A percentile compares a stretch with the other conserved stretches of the same genome.
phyloP scores from a whole-genome alignment of 345 rosid genomes.

The Tarenaya hassleriana region DNA sequence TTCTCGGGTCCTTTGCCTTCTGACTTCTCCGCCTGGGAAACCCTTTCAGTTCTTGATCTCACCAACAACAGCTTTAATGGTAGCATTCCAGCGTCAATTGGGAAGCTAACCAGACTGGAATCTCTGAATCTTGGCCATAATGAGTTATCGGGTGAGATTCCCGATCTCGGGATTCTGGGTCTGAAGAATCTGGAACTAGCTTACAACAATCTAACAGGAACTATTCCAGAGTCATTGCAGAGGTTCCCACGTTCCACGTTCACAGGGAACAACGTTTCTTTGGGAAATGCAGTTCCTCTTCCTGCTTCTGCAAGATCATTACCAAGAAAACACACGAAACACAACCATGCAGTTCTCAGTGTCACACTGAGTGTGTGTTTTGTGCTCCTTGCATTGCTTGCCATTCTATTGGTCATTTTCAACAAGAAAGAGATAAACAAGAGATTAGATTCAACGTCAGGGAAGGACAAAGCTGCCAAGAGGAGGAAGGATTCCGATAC shows the following conservation, averaged over 20 bases:
- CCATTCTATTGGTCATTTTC: slow-evolving; percentile 35
- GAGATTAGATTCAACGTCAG: slow-evolving; percentile 27
- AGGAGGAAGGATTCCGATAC: slow-evolving; percentile 46
- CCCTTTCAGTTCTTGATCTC: slow-evolving; percentile 51
- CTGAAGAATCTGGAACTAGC: slow-evolving; percentile 55
- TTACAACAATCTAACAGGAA: slow-evolving; percentile 63
- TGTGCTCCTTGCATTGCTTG: slow-evolving; percentile 33
- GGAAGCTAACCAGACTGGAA: slow-evolving; percentile 41
- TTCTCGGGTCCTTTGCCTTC: slow-evolving; percentile 58
- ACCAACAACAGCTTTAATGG: slow-evolving; percentile 60
- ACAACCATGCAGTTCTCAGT: slow-evolving; percentile 51
- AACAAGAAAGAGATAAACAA: slow-evolving; percentile 28
- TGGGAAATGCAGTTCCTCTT: slow-evolving; percentile 25
- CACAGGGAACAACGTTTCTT: slow-evolving; percentile 50
- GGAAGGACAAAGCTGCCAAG: slow-evolving; percentile 38
- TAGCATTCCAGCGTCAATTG: slow-evolving; percentile 49
- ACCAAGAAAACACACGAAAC: slow-evolving; percentile 26
- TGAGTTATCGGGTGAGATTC: slow-evolving; percentile 66
- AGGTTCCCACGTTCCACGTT: slow-evolving; percentile 63
- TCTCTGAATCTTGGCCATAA: slow-evolving; percentile 58
- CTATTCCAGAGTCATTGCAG: slow-evolving; percentile 51
- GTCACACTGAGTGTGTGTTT: slow-evolving; percentile 47
- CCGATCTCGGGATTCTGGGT: slow-evolving; percentile 41
- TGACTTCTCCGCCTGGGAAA: slow-evolving; percentile 63
- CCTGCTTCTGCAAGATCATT: slow-evolving; percentile 35